Percentiles rank a stretch among this genome's conserved stretches.
Conservation (phyloP, 768 basidiomycete species). For the Psilocybe cyanescens region DNA sequence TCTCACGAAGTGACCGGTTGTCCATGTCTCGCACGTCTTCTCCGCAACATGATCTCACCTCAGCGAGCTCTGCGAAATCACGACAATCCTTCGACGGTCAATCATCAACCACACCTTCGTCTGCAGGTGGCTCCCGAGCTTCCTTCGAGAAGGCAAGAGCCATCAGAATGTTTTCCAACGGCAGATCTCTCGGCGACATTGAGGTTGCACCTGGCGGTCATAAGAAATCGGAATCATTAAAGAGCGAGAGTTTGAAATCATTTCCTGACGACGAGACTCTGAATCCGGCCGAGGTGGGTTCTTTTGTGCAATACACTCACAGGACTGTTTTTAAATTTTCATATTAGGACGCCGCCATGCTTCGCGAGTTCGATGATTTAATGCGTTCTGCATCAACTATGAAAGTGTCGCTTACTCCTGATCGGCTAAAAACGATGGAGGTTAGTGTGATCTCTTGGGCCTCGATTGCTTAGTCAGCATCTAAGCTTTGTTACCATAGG, state of each 20-base stretch:
- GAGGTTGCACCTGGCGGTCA: constrained; percentile 47
- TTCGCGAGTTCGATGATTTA: constrained; percentile 91
- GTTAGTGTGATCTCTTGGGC: constrained; percentile 47
- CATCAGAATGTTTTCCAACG: constrained; percentile 58
- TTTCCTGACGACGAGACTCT: constrained; percentile 32
- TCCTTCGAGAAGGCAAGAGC: constrained; percentile 69
- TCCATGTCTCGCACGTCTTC: constrained; percentile 49
- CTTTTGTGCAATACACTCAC: constrained; percentile 2
- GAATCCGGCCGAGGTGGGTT: constrained; percentile 40
- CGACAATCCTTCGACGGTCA: constrained; percentile 45
- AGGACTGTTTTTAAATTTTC: neutral
- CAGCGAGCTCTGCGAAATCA: constrained; percentile 35
- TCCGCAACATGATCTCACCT: constrained; percentile 45
- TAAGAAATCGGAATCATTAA: constrained; percentile 56
- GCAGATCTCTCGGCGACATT: constrained; percentile 42
- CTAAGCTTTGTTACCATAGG: constrained; percentile 44
- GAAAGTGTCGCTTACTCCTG: constrained; percentile 95
- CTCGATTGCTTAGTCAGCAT: constrained; percentile 35
- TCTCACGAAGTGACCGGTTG: constrained; percentile 56
- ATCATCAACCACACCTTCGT: constrained; percentile 26
- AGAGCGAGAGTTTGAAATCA: constrained; percentile 53
- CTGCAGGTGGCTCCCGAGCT: constrained; percentile 44
- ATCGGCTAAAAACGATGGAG: constrained; percentile 92
- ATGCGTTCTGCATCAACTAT: constrained; percentile 90
- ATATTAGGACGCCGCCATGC: constrained; percentile 54